phyloP scores from a whole-genome alignment of 495 filamentous ascomycete genomes.

The Penicillium verhagenii region DNA sequence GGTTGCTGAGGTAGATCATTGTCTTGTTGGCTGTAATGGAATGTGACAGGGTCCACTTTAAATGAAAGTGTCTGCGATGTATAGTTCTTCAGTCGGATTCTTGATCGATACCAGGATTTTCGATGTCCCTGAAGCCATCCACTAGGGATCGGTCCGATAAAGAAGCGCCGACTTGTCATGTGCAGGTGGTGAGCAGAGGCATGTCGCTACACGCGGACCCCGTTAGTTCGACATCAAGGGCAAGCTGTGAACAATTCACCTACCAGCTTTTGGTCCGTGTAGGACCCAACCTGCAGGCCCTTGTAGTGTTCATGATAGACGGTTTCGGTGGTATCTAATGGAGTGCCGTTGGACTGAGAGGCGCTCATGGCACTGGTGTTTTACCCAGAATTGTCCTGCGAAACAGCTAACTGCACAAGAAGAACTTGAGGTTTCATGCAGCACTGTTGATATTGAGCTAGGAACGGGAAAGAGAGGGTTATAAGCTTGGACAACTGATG shows the following conservation, averaged over 20 bases:
- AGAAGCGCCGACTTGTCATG: slow-evolving; percentile 60
- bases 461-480: slow-evolving; percentile 2
- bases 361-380: slow-evolving; percentile 32
- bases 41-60: slow-evolving; percentile 43
- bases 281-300: slow-evolving; percentile 45
- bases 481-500: slow-evolving; percentile 14
- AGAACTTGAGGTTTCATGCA: slow-evolving; percentile 6
- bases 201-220: slow-evolving; percentile 48
- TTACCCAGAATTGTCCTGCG: slow-evolving; percentile 3
- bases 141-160: slow-evolving; percentile 68
- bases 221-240: slow-evolving; percentile 5
- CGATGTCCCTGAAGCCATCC: slow-evolving; percentile 67
- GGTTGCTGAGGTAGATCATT: slow-evolving; percentile 38
- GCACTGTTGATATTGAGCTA: slow-evolving; percentile 6
- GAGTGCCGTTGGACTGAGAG: slow-evolving; percentile 17
- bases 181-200: slow-evolving; percentile 62
- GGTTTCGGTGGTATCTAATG: slow-evolving; percentile 17
- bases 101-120: slow-evolving; percentile 59
- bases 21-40: slow-evolving; percentile 38
- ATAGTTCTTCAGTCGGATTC: slow-evolving; percentile 54
- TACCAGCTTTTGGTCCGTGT: slow-evolving; percentile 58
- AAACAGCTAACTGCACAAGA: slow-evolving; percentile 1
- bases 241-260: too few relatives aligned
- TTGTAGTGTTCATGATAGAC: slow-evolving; percentile 27
- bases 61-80: slow-evolving; percentile 57